phyloP scores from a whole-genome alignment of 768 basidiomycete species.

The Auricularia cornea region DNA sequence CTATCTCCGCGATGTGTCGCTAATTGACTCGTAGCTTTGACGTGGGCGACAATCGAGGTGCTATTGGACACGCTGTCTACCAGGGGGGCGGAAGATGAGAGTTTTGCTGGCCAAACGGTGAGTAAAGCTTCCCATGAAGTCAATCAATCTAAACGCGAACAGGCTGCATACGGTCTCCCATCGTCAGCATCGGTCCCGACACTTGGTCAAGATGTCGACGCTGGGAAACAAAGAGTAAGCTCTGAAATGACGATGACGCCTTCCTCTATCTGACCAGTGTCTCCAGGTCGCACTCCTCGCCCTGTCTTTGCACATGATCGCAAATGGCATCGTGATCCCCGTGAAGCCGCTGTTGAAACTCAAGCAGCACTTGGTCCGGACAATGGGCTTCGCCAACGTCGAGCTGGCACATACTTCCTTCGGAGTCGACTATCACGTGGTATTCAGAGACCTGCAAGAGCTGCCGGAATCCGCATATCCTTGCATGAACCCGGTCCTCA shows the following conservation, averaged over 20 bases:
- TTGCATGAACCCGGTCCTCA: slow-evolving; percentile 50
- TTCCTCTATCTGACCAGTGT: too few species aligned
- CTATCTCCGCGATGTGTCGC: background rate
- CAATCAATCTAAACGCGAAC: background rate
- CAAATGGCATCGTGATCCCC: slow-evolving; percentile 52
- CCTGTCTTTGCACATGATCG: slow-evolving; percentile 47
- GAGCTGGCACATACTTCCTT: slow-evolving; percentile 35
- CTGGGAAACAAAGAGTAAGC: background rate
- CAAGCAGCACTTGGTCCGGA: slow-evolving; percentile 40
- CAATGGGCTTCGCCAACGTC: slow-evolving; percentile 51
- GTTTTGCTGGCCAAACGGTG: slow-evolving; percentile 34
- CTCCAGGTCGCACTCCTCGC: background rate
- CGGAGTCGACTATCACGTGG: slow-evolving; percentile 45
- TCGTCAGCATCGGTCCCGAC: background rate
- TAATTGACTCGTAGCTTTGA: slow-evolving; percentile 39
- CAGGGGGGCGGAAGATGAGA: slow-evolving; percentile 31
- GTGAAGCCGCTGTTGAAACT: slow-evolving; percentile 46
- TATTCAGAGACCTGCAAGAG: slow-evolving; percentile 39
- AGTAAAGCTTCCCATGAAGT: slow-evolving; percentile 7
- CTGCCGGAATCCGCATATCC: slow-evolving; percentile 39
- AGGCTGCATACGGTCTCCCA: background rate
- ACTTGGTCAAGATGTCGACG: background rate
- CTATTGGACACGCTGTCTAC: slow-evolving; percentile 46
- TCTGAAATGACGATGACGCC: too few species aligned
- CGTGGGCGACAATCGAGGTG: slow-evolving; percentile 55